Evolutionary conservation across 495 filamentous ascomycete species (phyloP).

Genomic region (Elasticomyces elasticus): DNA sequence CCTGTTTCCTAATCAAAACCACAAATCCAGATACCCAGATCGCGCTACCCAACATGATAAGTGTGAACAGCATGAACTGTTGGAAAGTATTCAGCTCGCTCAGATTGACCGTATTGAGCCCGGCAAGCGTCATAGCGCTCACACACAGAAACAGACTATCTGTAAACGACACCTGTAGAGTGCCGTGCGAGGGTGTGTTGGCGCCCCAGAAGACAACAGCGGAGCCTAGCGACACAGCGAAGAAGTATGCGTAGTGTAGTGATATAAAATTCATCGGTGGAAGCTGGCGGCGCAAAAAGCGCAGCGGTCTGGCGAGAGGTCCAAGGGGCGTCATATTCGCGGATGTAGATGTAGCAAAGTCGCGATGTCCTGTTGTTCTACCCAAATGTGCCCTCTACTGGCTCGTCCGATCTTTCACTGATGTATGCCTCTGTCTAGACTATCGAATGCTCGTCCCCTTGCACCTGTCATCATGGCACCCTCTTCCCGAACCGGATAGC

Average conservation of each 20-base stretch:
- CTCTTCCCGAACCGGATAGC: background rate
- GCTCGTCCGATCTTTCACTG: background rate
- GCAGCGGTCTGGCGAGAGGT: constrained; percentile 21
- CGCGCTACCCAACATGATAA: constrained; percentile 63
- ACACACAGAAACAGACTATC: constrained; percentile 69
- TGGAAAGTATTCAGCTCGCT: constrained; percentile 69
- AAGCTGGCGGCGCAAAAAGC: constrained; percentile 24
- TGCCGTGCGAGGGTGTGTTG: constrained; percentile 42
- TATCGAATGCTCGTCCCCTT: background rate
- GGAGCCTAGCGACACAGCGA: constrained; percentile 50
- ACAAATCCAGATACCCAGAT: constrained; percentile 57
- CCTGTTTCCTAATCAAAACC: constrained; percentile 54
- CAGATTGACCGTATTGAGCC: constrained; percentile 43
- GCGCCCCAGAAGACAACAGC: constrained; percentile 67
- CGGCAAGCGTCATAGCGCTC: constrained; percentile 72
- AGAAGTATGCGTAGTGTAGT: constrained; percentile 60
- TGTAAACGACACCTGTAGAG: constrained; percentile 50
- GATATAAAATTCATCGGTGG: constrained; percentile 69
- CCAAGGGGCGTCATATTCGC: constrained; percentile 10
- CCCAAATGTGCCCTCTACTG: background rate
- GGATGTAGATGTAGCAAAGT: background rate
- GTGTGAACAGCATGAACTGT: constrained; percentile 61
- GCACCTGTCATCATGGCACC: background rate
- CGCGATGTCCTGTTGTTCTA: background rate
- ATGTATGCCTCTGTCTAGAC: background rate